Evolutionary conservation across 2,329 filamentous ascomycete genomes (phyloP), one percentile per base, ranked within the genome.

Genomic region (Colletotrichum gigasporum): DNA sequence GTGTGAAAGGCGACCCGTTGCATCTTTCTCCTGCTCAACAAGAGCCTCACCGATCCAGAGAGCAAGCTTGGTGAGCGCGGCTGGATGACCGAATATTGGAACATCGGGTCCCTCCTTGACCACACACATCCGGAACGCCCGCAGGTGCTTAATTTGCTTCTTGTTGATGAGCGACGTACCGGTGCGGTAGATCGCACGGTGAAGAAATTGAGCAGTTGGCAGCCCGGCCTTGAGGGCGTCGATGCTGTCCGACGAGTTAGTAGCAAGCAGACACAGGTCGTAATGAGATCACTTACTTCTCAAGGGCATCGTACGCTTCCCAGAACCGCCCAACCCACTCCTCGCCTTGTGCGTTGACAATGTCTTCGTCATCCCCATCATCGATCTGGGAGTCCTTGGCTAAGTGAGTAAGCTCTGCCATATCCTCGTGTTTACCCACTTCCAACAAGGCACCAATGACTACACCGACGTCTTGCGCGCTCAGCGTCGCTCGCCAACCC

Each of bases 401-500:
- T 3, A 69, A 56, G 9, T 67, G 65, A 2, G 74, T 69, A 2
- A 74, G 66, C 14, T 80, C 78, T 11, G 72, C 47, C 3, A 75
- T 65, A 1, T 81, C 73, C 16, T 74, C 76, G 55, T 83, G 82
- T 72, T 86, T 92, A 26, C 96, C 95, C 26, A 98, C 94, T 79
- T 99, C 96, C 1, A 99, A 86, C 48, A 99, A 90, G 14, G 95
- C 94, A 54, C 94, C 94, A 18, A 98, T 87, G 28, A 98, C 90
- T 14, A 97, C 92, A n/a, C 93, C 93, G 0, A 97, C 93, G 74
- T 99, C 96, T 50, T 95, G 92, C 5, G 96, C 96, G 66, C 92
- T 96, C 24, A 98, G 83, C 51, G 95, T 97, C 1, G 94, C 95
- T 74, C 94, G 91, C 94, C 94, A 99, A 10, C 96, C 96, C 96